Evolutionary conservation across 805 yeast species (phyloP).

Genomic region (Starmera amethionina): DNA sequence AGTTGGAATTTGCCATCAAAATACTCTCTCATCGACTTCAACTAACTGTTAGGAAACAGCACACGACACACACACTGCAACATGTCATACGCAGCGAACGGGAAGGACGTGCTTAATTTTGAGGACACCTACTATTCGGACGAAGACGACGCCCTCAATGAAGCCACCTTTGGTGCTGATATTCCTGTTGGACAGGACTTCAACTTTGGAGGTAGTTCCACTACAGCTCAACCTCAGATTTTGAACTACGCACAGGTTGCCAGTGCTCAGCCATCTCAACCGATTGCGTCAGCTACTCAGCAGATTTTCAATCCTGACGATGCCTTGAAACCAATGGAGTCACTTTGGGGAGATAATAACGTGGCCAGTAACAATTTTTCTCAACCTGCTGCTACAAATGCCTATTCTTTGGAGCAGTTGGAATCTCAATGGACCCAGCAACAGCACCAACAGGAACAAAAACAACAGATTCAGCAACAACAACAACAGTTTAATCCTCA

Average conservation of each 20-base stretch:
- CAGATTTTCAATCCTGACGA: constrained; percentile 19
- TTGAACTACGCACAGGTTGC: constrained; percentile 36
- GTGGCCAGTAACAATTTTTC: constrained; percentile 6
- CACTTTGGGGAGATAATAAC: constrained; percentile 44
- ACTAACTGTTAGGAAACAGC: not conserved
- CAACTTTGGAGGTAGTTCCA: constrained; percentile 40
- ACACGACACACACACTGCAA: not conserved
- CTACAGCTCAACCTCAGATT: constrained; percentile 16
- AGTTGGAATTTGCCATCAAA: not conserved
- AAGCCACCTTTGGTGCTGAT: constrained; percentile 64
- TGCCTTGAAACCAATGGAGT: constrained; percentile 57
- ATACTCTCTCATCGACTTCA: not conserved
- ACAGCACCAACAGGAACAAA: constrained; percentile 9
- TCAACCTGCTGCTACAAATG: constrained; percentile 23
- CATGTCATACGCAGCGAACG: not conserved
- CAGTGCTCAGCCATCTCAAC: constrained; percentile 9
- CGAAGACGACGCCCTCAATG: constrained; percentile 72
- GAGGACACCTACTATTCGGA: constrained; percentile 77
- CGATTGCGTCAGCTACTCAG: not conserved
- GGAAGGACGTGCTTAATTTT: constrained; percentile 44
- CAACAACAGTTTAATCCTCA: constrained; percentile 14
- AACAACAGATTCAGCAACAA: constrained; percentile 16
- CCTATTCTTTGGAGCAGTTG: constrained; percentile 71
- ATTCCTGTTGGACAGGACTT: constrained; percentile 51
- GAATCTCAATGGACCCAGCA: constrained; percentile 48